Evolutionary conservation across 2,329 filamentous ascomycete species (phyloP).

Genomic region (Aspergillus latus): DNA sequence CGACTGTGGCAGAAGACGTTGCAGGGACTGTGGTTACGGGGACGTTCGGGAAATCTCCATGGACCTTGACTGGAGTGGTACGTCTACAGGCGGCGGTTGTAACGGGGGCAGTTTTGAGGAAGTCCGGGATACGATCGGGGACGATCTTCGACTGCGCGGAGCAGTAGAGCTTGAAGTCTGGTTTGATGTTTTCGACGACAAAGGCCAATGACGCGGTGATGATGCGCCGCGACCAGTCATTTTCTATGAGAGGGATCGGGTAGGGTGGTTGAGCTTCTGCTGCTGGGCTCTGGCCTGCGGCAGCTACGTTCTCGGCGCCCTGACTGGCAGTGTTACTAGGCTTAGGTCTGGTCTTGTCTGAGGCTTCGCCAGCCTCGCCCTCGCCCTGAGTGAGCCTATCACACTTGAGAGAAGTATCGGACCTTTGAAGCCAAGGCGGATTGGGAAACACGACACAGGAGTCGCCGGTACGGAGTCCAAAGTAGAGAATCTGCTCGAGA

Average conservation of each 20-base stretch:
- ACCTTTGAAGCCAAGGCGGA: neutral
- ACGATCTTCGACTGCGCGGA: slow-evolving; percentile 24
- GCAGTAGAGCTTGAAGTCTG: slow-evolving; percentile 27
- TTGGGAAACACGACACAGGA: slow-evolving; percentile 22
- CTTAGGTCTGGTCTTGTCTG: neutral
- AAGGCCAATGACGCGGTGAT: slow-evolving; percentile 25
- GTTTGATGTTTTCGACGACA: slow-evolving; percentile 21
- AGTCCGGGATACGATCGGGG: slow-evolving; percentile 28
- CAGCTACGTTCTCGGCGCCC: no score
- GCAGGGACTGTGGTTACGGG: neutral
- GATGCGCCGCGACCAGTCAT: slow-evolving; percentile 14
- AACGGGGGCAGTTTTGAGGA: slow-evolving; percentile 15
- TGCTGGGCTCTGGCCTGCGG: neutral
- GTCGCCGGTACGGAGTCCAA: slow-evolving; percentile 24
- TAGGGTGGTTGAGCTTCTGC: neutral
- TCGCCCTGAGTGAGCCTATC: no score
- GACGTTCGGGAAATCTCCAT: neutral
- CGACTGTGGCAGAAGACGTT: slow-evolving; percentile 1
- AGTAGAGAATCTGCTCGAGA: slow-evolving; percentile 31
- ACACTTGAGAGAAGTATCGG: neutral
- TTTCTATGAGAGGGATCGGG: slow-evolving; percentile 9
- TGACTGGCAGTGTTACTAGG: neutral
- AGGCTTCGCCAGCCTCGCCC: neutral
- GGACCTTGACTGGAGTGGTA: neutral
- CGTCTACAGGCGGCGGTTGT: neutral